These are phyloP conservation scores for Colletotrichum salicis DNA, from an alignment of 2,329 filamentous ascomycete species.

Conservation along the genomic window DNA sequence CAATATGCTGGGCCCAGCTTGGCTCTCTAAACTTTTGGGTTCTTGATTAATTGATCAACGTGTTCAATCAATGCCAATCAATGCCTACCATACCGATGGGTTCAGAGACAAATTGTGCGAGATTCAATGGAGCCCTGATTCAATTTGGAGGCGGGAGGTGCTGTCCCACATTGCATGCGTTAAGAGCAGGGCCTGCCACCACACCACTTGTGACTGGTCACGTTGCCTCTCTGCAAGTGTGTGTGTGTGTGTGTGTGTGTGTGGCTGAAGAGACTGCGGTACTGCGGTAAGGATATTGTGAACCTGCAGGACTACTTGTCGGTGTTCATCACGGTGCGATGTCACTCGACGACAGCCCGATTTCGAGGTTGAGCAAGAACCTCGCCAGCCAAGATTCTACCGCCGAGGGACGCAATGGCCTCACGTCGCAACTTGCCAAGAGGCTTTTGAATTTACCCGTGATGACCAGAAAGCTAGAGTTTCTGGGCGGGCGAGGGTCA, in stretches of 20 bases:
- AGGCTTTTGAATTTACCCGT: conserved; percentile 27
- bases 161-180: conserved; percentile 20
- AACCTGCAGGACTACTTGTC: not conserved
- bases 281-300: conserved; percentile 5
- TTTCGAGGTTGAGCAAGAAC: not conserved
- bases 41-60: conserved; percentile 26
- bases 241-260: not conserved
- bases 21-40: conserved; percentile 1
- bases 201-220: conserved; percentile 28
- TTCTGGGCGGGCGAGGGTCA: conserved; percentile 22
- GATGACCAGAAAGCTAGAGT: conserved; percentile 8
- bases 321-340: conserved; percentile 2
- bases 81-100: conserved; percentile 15
- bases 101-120: conserved; percentile 9
- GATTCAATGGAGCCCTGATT: conserved; percentile 2
- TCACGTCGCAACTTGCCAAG: conserved; percentile 27
- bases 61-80: conserved; percentile 10
- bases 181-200: conserved; percentile 18
- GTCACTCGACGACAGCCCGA: conserved; percentile 12
- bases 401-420: not conserved
- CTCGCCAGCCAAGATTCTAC: too few species aligned
- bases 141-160: conserved; percentile 32
- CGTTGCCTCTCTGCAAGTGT: conserved; percentile 13
- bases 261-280: not conserved
- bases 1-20: conserved; percentile 24